Evolutionary conservation across 345 rosid genomes (phyloP).

Genomic region (Lumnitzera littorea): DNA sequence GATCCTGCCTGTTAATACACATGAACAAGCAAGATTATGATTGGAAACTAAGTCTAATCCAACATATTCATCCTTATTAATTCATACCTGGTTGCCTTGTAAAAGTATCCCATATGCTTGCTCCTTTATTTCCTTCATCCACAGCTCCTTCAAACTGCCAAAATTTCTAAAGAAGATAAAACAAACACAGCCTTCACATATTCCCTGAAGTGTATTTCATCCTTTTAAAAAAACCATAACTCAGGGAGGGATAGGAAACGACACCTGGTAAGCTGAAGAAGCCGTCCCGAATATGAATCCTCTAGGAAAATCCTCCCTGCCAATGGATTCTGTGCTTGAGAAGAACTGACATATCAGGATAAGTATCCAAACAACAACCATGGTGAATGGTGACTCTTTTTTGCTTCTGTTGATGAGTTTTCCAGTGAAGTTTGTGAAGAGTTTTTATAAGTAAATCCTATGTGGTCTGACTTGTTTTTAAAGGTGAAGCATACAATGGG

Average conservation of each 20-base stretch:
- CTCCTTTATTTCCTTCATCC: slow-evolving; percentile 82
- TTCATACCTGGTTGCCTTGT: slow-evolving; percentile 58
- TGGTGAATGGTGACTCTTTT: slow-evolving; percentile 4
- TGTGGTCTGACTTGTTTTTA: slow-evolving; percentile 15
- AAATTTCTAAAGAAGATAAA: background rate
- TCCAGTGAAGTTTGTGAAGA: background rate
- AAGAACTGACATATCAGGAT: slow-evolving; percentile 9
- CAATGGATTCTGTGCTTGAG: slow-evolving; percentile 34
- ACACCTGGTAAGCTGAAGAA: slow-evolving; percentile 90
- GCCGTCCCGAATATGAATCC: slow-evolving; percentile 86
- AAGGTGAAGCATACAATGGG: slow-evolving; percentile 18
- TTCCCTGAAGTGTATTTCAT: background rate
- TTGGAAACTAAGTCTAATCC: background rate
- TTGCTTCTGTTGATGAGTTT: background rate
- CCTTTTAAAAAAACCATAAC: no score
- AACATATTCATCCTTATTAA: no score
- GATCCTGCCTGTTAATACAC: slow-evolving; percentile 49
- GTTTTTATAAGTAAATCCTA: background rate
- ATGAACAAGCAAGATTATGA: background rate
- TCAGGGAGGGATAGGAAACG: background rate
- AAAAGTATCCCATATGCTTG: slow-evolving; percentile 88
- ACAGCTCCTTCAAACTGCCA: slow-evolving; percentile 87
- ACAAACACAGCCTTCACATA: background rate
- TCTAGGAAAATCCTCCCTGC: slow-evolving; percentile 62
- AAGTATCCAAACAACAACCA: slow-evolving; percentile 17